Percentiles rank a stretch among this genome's conserved stretches.
phyloP scores from a whole-genome alignment of 441 rosid species.

The Adansonia madagascariensis region DNA sequence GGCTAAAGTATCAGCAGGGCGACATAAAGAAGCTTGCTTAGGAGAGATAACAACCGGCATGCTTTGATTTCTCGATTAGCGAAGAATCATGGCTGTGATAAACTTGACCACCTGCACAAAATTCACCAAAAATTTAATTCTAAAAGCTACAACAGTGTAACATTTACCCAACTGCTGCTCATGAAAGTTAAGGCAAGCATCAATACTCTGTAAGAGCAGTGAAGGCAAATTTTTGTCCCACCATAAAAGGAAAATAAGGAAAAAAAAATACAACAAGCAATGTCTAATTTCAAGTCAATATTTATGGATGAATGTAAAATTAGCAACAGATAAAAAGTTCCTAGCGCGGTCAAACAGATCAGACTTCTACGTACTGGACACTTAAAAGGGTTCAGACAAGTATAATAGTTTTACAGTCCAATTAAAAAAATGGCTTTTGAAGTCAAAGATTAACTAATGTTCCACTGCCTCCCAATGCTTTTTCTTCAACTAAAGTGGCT shows the following conservation, averaged over 20 bases:
- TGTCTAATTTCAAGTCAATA: no score
- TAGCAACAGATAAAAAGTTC: neutral
- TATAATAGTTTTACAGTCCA: no score
- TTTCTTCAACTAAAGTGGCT: neutral
- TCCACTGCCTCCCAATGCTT: no score
- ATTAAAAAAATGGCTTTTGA: no score
- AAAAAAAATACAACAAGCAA: no score
- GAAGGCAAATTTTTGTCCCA: no score
- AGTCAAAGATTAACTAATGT: no score
- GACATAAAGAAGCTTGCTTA: slow-evolving; percentile 36
- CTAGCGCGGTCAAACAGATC: no score
- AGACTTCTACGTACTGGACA: no score
- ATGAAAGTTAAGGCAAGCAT: neutral
- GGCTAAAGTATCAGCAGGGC: slow-evolving; percentile 50
- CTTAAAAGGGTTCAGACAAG: no score
- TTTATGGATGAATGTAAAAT: no score
- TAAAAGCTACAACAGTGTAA: neutral
- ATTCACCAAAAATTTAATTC: neutral
- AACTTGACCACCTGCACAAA: slow-evolving; percentile 24
- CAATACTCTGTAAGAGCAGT: neutral
- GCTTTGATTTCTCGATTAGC: slow-evolving; percentile 13
- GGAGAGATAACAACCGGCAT: slow-evolving; percentile 28
- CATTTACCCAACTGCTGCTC: neutral
- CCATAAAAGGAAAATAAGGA: no score
- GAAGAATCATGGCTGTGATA: slow-evolving; percentile 19